Evolutionary conservation across 768 basidiomycete genomes (phyloP).

Genomic region (Amanita thiersii): DNA sequence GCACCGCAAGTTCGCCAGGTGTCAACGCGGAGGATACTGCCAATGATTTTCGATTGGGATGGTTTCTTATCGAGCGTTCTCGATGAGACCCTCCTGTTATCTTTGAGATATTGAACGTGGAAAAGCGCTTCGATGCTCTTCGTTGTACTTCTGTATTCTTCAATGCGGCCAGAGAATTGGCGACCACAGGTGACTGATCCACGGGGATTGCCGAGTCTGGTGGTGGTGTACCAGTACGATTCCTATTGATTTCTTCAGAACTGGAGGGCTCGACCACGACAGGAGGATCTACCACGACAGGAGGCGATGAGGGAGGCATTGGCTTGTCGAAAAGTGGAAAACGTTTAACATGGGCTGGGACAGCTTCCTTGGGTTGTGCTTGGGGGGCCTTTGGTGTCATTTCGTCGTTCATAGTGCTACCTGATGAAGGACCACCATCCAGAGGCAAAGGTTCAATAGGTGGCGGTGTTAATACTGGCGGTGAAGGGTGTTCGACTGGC

Average conservation of each 20-base stretch:
- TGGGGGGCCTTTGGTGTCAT: conserved; percentile 15
- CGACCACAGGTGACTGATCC: conserved; percentile 50
- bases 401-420: conserved; percentile 3
- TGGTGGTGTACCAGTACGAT: conserved; percentile 29
- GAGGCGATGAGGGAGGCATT: conserved; percentile 31
- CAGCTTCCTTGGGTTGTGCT: conserved; percentile 21
- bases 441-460: conserved; percentile 10
- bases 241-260: conserved; percentile 26
- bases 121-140: conserved; percentile 92
- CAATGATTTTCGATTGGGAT: conserved; percentile 60
- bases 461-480: conserved; percentile 14
- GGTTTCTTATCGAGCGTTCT: conserved; percentile 39
- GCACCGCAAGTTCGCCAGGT: conserved; percentile 60
- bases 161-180: conserved; percentile 79
- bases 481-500: conserved; percentile 14
- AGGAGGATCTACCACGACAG: conserved; percentile 43
- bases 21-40: conserved; percentile 57
- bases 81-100: conserved; percentile 63
- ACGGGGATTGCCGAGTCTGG: conserved; percentile 23
- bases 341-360: conserved; percentile 66
- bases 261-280: conserved; percentile 48
- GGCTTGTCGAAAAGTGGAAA: conserved; percentile 78
- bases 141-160: conserved; percentile 80
- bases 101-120: conserved; percentile 88
- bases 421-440: not conserved